Base-by-base conservation (phyloP, 2,329 filamentous ascomycete species). In the Plenodomus lindquistii region DNA sequence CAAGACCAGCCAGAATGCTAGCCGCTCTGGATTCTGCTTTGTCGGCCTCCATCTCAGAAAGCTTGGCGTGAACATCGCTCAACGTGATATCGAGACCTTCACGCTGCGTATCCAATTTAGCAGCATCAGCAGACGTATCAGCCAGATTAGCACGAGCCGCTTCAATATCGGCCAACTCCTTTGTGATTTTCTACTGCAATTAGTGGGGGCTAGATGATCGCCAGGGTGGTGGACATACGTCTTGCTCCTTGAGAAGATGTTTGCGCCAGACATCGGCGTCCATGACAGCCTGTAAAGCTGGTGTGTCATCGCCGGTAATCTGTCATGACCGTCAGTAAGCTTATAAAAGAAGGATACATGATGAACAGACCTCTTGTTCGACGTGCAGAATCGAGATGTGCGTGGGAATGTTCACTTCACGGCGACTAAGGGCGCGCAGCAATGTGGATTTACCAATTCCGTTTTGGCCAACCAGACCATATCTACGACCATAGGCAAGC, bases 341-440 rank as follows among this genome's bases (percentile, higher is more conserved):
- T 38, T 7, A 11, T 7, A 11, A 8, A 6, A 15, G 13, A 27
- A 29, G 11, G 15, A 11, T 24, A 6, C 16, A 8, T 5, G 8
- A 4, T 27, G 20, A n/a, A 65, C 76, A 66, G 75, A 91, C 88
- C 80, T 99, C 94, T 81, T 99, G 94, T 73, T 97, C 94, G 42
- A 99, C 94, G 79, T 99, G 94, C 16, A 99, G 84, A 82, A 99
- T 99, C 10, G 94, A 97, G 58, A 99, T 99, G 63, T 99, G 93
- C 1, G 90, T 95, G 10, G 94, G 94, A 75, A 99, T 94, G 4
- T 92, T 84, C 50, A 99, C 83, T 70, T 99, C 94, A 87, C 94
- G 85, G 66, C 91, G 86, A 66, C 92, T 95, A 59, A 99, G 79
- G 15, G 94, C 94, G 61, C 94, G 84, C 54, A 99, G 82, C 57